Evolutionary conservation across 176 grass and related monocot genomes (phyloP), one percentile per base, ranked within the genome.

Genomic region (Phoenix roebelenii): DNA sequence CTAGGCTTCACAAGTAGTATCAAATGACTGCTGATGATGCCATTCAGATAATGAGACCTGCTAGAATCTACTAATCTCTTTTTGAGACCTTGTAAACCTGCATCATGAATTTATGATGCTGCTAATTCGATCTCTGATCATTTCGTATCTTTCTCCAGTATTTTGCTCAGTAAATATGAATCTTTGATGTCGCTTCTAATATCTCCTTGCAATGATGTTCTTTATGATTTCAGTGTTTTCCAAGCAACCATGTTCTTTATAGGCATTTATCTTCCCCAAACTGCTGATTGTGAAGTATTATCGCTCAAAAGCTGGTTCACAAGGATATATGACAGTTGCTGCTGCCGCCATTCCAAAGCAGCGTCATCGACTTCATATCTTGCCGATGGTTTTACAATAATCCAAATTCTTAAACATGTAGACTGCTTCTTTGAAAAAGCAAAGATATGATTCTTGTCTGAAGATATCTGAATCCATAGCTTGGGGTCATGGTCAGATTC

Each of bases 391-490:
- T 6, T 2, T 55, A 17, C 3, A 55, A 51, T 3, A 7, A 3
- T 5, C 29, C 4, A 32, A 32, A 6, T 32, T 32, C 29, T 5
- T 32, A 32, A 5, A 5, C 29, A 32, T 32, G 5, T 32, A 32
- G 3, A 4, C 29, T 32, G 29, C 29, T 32, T 32, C 5, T 32
- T 32, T 32, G 5, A 1, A 6, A 32, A 32, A 32, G 29, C 29
- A 32, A 32, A 32, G 29, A 32, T 32, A 32, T 4, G 29, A 5
- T 32, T 32, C 29, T 32, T 32, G 5, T 91, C 92, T n/a, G 92
- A 97, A 67, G 87, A 97, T 56, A 88, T 87, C 9, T 87, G 92
- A 7, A 73, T 77, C 50, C 89, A 93, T 67, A 84, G 84, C 62
- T 77, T 97, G 22, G 84, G 92, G 17, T 67, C 83, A 51, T 87